Evolutionary conservation across 805 yeast genomes (phyloP).

Genomic region (Barnettozyma vustinii): DNA sequence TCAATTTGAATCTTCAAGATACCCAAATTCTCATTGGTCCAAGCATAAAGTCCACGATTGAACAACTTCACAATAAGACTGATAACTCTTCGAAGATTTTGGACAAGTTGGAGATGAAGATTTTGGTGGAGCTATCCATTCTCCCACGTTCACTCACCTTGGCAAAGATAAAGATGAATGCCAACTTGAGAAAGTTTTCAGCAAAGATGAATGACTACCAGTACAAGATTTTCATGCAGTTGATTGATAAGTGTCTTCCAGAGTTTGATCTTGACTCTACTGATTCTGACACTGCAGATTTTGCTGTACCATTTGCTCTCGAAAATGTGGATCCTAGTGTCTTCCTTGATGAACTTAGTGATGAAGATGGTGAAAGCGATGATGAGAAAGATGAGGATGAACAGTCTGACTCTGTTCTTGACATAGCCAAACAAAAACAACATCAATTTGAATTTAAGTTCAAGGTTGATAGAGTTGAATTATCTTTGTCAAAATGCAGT

Average conservation of each 20-base stretch:
- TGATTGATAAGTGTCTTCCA: constrained; percentile 69
- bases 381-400: neutral
- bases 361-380: neutral
- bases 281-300: constrained; percentile 29
- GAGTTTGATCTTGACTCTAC: constrained; percentile 16
- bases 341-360: constrained; percentile 13
- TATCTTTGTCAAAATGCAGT: constrained; percentile 64
- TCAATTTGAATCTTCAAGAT: constrained; percentile 68
- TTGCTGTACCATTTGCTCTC: constrained; percentile 25
- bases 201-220: constrained; percentile 83
- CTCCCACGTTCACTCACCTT: constrained; percentile 73
- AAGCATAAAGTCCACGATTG: constrained; percentile 69
- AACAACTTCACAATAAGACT: constrained; percentile 50
- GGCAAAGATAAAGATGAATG: constrained; percentile 68
- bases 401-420: constrained; percentile 5
- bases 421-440: constrained; percentile 33
- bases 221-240: constrained; percentile 79
- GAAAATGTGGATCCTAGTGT: constrained; percentile 7
- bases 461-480: constrained; percentile 54
- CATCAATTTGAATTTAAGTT: constrained; percentile 68
- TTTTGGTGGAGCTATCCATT: constrained; percentile 77
- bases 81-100: constrained; percentile 50
- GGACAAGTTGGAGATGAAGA: constrained; percentile 69
- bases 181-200: constrained; percentile 65
- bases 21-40: constrained; percentile 89